Evolutionary conservation across 805 yeast species (phyloP), one percentile per base, ranked within the genome.

Genomic region (Kazachstania viticola): DNA sequence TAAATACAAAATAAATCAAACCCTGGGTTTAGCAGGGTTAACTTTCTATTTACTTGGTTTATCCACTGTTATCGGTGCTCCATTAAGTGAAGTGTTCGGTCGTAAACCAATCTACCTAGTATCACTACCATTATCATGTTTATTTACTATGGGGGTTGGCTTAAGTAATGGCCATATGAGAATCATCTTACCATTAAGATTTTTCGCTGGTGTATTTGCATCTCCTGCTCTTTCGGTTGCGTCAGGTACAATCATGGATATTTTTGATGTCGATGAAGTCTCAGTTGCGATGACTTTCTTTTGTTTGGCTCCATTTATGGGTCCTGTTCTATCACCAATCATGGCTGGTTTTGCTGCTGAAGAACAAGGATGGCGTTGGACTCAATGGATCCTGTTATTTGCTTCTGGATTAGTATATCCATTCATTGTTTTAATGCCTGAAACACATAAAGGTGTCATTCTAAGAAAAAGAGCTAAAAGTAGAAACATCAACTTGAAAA

Each of bases 201-300:
- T 80, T 48, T 71, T 84, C 45, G 63, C 79, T 14, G 94, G 94
- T 1, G 64, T 77, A 18, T 67, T 77, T 30, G 83, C 91, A 1
- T 75, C 87, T 2, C 93, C 91, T 3, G 84, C 87, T 2, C 64
- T 84, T 58, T 77, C 94, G 8, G 73, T 81, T 41, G 88, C 84
- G 9, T 84, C 87, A 32, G 95, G 94, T 40, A 75, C 91, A 4
- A 72, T 84, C 39, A 61, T 76, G 33, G 95, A 84, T 57, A 56
- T 83, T 29, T 84, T 87, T 75, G 68, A 64, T 14, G 71, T 75
- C 21, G 67, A 69, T 26, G 73, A 74, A 49, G 58, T 75, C 48
- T 79, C 84, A 12, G 44, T 75, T 4, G 85, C 93, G n/a, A 71
- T 80, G 75, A 71, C 80, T 3, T 56, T 75, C n/a, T 81, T 79